Evolutionary conservation across 768 basidiomycete genomes (phyloP).

Genomic region (Agrocybe pediades): DNA sequence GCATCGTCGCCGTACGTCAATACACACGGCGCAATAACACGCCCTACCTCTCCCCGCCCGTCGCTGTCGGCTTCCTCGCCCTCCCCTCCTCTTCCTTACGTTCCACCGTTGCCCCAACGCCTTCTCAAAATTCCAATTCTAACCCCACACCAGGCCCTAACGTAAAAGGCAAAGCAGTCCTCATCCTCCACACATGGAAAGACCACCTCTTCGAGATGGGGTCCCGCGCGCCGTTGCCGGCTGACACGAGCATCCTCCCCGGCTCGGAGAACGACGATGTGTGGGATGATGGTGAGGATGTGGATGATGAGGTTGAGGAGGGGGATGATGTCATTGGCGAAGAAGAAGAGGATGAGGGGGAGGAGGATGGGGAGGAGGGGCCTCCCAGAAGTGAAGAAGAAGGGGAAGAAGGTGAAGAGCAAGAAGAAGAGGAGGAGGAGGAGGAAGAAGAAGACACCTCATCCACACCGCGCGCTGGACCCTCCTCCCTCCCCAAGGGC

Average conservation of each 20-base stretch:
- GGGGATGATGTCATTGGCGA: no score
- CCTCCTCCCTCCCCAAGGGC: slow-evolving; percentile 7
- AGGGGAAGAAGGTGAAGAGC: slow-evolving; percentile 9
- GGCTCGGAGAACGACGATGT: no score
- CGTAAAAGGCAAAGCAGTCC: slow-evolving; percentile 79
- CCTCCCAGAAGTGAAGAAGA: slow-evolving; percentile 21
- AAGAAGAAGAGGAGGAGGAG: neutral
- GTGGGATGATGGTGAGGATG: slow-evolving; percentile 46
- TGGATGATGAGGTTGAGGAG: slow-evolving; percentile 12
- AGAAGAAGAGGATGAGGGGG: neutral
- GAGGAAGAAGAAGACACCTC: slow-evolving; percentile 7
- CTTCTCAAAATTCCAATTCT: no score
- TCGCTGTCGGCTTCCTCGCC: slow-evolving; percentile 79
- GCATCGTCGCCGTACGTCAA: slow-evolving; percentile 67
- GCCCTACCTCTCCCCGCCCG: slow-evolving; percentile 50
- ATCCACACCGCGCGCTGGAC: slow-evolving; percentile 10
- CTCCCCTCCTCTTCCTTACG: slow-evolving; percentile 49
- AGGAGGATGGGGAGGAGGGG: no score
- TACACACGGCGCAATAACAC: slow-evolving; percentile 35
- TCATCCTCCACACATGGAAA: slow-evolving; percentile 74
- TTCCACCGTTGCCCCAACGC: slow-evolving; percentile 34
- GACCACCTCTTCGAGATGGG: no score
- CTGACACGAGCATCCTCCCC: no score
- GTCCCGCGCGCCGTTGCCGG: no score
- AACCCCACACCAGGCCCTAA: no score